Percentiles rank a stretch among this genome's conserved stretches.
These are phyloP conservation scores for Albifimbria verrucaria DNA, from an alignment of 2,329 filamentous ascomycete genomes.

Conservation along the genomic window DNA sequence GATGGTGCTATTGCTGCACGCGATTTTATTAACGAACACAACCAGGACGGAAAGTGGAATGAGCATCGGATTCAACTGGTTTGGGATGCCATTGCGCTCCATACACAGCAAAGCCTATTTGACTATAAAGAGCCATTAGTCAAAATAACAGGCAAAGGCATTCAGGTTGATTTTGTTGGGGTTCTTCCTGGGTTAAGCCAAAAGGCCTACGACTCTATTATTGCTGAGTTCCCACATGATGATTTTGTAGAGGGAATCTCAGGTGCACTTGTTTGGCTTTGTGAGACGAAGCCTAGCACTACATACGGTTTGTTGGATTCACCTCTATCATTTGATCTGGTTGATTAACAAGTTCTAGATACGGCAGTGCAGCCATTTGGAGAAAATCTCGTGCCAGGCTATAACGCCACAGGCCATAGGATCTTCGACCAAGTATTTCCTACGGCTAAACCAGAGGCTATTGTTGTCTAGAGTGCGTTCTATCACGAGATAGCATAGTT, in stretches of 20 bases:
- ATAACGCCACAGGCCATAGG: background rate
- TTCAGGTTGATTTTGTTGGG: background rate
- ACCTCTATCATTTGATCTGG: background rate
- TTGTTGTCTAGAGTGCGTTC: too few relatives aligned
- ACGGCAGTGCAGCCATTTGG: background rate
- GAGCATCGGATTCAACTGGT: background rate
- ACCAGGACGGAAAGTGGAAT: background rate
- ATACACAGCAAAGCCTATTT: background rate
- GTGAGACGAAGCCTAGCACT: background rate
- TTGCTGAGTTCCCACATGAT: background rate
- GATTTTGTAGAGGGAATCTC: background rate
- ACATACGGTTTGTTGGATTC: background rate
- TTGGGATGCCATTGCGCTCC: background rate
- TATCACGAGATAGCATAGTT: too few relatives aligned
- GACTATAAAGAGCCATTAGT: background rate
- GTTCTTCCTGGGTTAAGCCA: background rate
- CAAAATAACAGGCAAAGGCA: background rate
- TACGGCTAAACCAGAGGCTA: too few relatives aligned
- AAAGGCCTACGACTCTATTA: background rate
- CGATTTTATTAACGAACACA: background rate
- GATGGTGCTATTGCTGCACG: background rate
- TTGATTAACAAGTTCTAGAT: background rate
- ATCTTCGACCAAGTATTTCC: background rate
- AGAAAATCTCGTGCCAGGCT: background rate
- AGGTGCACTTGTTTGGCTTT: background rate